Base-by-base conservation (phyloP, 345 rosid species). In the Draba incana region DNA sequence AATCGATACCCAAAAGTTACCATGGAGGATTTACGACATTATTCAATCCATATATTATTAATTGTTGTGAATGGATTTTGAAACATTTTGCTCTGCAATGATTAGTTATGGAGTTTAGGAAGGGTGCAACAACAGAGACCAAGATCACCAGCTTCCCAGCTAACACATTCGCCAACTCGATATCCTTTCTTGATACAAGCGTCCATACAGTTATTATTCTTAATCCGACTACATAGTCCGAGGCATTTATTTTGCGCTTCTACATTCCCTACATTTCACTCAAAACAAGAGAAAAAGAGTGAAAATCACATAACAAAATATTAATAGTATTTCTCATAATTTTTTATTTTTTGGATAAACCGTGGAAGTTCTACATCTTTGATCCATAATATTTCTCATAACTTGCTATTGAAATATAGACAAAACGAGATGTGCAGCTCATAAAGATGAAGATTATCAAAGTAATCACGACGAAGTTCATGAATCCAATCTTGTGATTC, bases 51-150 rank as follows among this genome's bases (percentile, higher is more conserved):
- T 20, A 20, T 20, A 20, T 20, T 20, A 20, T 20, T 20, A 20
- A 20, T 20, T 20, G 20, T 20, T 1, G 20, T 20, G 20, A 20
- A 20, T 1, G 20, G 1, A 20, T 20, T 20, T 20, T 20, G 20
- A 20, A 20, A 20, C 20, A 20, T 20, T 20, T 20, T 20, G 20
- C 20, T 20, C 0, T 20, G 20, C 20, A 20, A 20, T 20, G 1
- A 20, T 20, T 20, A 20, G 20, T 20, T 20, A 20, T 20, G 20
- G 20, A 20, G 0, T 20, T 20, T 20, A 20, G 20, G 31, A 5
- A 28, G 16, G 46, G 2, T 7, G 54, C 75, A 70, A 31, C 74
- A 70, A 70, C 75, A 70, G 8, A 5, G 13, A 31, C 23, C 45
- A 4, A 25, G 16, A 2, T 31, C 5, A 0, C 7, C 8, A 6